Conservation (phyloP, 2,329 filamentous ascomycete genomes). For the Fusarium vanettenii region DNA sequence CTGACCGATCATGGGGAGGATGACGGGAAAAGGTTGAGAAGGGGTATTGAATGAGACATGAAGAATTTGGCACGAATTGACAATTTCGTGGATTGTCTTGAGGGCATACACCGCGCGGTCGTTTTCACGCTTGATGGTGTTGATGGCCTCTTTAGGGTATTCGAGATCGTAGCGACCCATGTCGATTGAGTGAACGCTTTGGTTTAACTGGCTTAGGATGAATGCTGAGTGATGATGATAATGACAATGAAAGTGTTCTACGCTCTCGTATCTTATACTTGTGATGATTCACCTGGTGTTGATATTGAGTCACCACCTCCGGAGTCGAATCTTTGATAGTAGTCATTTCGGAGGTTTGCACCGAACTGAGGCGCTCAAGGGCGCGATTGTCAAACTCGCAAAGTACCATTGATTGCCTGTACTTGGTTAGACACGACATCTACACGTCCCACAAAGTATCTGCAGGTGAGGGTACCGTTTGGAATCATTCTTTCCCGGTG, state of each 20-base stretch:
- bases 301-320: neutral
- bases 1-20: slow-evolving; percentile 87
- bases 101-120: slow-evolving; percentile 77
- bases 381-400: neutral
- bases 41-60: slow-evolving; percentile 81
- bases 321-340: slow-evolving; percentile 10
- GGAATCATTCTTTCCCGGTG: neutral
- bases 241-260: neutral
- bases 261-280: slow-evolving; percentile 11
- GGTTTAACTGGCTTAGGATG: neutral
- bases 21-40: slow-evolving; percentile 76
- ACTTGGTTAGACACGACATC: neutral
- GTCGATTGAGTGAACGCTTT: neutral
- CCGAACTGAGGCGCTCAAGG: slow-evolving; percentile 7
- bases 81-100: slow-evolving; percentile 77
- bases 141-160: slow-evolving; percentile 73
- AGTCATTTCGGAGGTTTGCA: slow-evolving; percentile 1
- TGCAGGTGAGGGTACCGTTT: neutral
- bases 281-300: neutral
- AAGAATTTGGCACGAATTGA: slow-evolving; percentile 79
- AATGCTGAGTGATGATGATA: neutral
- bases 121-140: slow-evolving; percentile 75
- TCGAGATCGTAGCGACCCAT: slow-evolving; percentile 58
- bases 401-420: neutral
- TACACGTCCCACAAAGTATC: neutral